A percentile compares a stretch with the other conserved stretches of the same genome.
phyloP scores from a whole-genome alignment of 192 early-diverging fungal species.

The Radiomyces spectabilis region DNA sequence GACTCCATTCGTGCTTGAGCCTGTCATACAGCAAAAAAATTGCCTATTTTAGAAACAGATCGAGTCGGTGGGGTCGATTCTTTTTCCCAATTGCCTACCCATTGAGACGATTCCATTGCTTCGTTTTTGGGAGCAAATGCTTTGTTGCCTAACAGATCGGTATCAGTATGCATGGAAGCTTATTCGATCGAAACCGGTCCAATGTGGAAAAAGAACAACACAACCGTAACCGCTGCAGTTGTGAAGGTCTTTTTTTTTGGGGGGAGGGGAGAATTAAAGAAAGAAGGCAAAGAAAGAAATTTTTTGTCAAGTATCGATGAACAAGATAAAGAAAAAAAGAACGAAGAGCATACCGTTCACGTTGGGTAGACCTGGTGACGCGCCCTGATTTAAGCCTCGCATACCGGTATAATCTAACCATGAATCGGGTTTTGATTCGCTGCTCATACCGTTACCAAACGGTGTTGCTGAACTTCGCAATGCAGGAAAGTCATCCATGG shows the following conservation, averaged over 20 bases:
- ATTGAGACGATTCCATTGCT: background rate
- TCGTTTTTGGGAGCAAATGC: background rate
- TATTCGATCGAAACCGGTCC: too few relatives aligned
- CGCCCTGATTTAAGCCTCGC: background rate
- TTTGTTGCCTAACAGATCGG: slow-evolving; percentile 6
- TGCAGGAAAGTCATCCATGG: slow-evolving; percentile 29
- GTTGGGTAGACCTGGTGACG: background rate
- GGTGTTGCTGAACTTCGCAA: slow-evolving; percentile 12
- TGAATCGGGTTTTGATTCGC: slow-evolving; percentile 5
- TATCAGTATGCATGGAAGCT: too few relatives aligned
- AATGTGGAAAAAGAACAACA: too few relatives aligned
- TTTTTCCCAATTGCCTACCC: background rate
- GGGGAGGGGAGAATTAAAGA: too few relatives aligned
- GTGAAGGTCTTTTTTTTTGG: too few relatives aligned
- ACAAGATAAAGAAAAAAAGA: background rate
- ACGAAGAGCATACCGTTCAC: background rate
- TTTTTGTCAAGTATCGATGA: background rate
- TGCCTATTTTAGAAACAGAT: too few relatives aligned
- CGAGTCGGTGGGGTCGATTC: too few relatives aligned
- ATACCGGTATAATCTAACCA: slow-evolving; percentile 13
- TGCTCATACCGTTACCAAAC: slow-evolving; percentile 3
- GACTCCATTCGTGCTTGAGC: background rate
- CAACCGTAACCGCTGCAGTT: too few relatives aligned
- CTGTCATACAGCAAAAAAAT: background rate
- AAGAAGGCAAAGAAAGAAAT: too few relatives aligned